Base-by-base conservation (phyloP, 2,329 filamentous ascomycete species). In the Madurella mycetomatis region DNA sequence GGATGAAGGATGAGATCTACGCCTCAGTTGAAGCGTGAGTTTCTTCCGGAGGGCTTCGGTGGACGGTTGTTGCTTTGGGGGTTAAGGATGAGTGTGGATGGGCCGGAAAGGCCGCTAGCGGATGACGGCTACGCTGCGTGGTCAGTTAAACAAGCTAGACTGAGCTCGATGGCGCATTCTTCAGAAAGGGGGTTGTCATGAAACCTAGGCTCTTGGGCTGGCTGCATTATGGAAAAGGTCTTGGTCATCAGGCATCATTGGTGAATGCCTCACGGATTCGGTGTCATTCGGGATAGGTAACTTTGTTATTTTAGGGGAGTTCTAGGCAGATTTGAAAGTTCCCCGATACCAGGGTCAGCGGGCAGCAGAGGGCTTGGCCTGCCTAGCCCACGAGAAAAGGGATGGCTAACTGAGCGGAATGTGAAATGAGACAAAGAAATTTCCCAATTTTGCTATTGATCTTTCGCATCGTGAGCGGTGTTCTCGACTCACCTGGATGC, bases 1-100 rank as follows among this genome's bases (percentile, higher is more conserved):
- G 60, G n/a, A 77, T 85, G 76, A 86, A 86, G 73, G 71, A 66
- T 59, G 75, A 82, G 54, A 85, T 86, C 43, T 78, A 82, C 62
- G 49, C 51, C 69, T 68, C 59, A 73, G 76, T 53, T 66, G 56
- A 55, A 43, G 53, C 43, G 73, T 66, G 65, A 70, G 65, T 51
- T 34, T 16, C 18, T 16, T 31, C 15, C 4, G 7, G 25, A 7
- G 25, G 25, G 7, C 25, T 25, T 25, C 25, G 4, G 25, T 4
- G 25, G 25, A 25, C 25, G 25, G 25, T 25, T 25, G 25, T 25
- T 25, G 7, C 7, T 25, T 25, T 25, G 4, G 25, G 25, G 7
- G 25, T 3, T 3, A 25, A 25, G 70, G 59, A 52, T 52, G 45
- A 41, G 53, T 3, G 7, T 4, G 70, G 59, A 52, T 52, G 45